Evolutionary conservation across 805 yeast genomes (phyloP).

Genomic region (Cyberlindnera americana): DNA sequence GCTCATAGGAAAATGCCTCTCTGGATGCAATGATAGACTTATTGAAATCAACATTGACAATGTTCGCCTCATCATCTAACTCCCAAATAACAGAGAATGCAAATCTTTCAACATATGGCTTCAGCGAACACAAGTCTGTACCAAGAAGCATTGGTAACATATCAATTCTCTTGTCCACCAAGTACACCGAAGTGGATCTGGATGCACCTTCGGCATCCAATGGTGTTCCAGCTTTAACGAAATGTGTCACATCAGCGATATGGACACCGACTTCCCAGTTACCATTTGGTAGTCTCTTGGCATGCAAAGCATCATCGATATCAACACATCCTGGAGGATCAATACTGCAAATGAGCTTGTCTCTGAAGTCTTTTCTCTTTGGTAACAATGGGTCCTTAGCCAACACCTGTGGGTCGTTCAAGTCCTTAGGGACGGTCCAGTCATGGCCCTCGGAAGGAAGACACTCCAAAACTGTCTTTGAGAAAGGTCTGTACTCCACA

Average conservation of each 20-base stretch:
- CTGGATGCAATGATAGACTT: conserved; percentile 88
- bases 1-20: conserved; percentile 92
- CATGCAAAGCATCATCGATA: conserved; percentile 97
- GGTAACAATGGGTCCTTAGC: conserved; percentile 42
- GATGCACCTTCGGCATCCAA: conserved; percentile 95
- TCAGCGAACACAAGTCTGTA: conserved; percentile 91
- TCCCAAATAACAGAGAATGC: conserved; percentile 98
- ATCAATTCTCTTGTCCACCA: conserved; percentile 97
- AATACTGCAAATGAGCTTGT: conserved; percentile 86
- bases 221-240: conserved; percentile 89
- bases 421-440: conserved; percentile 80
- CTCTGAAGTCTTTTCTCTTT: conserved; percentile 81
- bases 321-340: conserved; percentile 99
- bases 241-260: conserved; percentile 97
- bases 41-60: conserved; percentile 71
- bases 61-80: conserved; percentile 79
- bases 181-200: conserved; percentile 94
- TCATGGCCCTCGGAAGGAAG: conserved; percentile 90
- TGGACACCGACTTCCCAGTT: conserved; percentile 98
- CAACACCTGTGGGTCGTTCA: conserved; percentile 50
- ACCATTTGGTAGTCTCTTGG: conserved; percentile 79
- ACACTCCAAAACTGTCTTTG: conserved; percentile 87
- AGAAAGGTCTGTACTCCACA: conserved; percentile 93
- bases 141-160: conserved; percentile 96
- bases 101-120: conserved; percentile 92